These are phyloP conservation scores for Penicillium hordei DNA, from an alignment of 2,329 filamentous ascomycete genomes.

Conservation along the genomic window DNA sequence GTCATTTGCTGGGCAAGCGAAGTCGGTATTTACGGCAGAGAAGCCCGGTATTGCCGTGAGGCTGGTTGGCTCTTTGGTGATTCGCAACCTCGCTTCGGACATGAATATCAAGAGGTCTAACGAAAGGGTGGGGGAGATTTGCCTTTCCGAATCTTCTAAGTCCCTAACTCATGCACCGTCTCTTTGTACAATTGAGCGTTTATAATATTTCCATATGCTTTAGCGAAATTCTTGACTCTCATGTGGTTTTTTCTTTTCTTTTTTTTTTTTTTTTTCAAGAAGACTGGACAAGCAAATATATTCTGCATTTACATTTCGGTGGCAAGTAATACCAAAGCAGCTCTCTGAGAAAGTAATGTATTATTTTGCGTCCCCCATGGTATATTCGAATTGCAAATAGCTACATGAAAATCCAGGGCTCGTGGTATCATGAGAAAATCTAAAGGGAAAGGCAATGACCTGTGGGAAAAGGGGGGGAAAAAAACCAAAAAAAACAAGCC, in stretches of 20 bases:
- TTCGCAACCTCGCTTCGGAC: constrained; percentile 14
- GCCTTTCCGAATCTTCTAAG: neutral
- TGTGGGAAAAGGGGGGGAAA: neutral
- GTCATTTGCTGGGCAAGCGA: constrained; percentile 96
- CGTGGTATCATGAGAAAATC: constrained; percentile 36
- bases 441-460: constrained; percentile 9
- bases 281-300: neutral
- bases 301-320: neutral
- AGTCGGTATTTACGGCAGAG: constrained; percentile 61
- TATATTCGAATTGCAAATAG: constrained; percentile 23
- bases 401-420: constrained; percentile 25
- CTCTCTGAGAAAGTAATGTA: neutral
- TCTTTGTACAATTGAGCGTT: constrained; percentile 3
- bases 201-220: neutral
- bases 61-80: constrained; percentile 85
- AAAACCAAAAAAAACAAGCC: neutral
- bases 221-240: neutral
- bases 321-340: neutral
- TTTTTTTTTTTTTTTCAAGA: neutral
- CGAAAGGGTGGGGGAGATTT: neutral
- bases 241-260: neutral
- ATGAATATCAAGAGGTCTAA: constrained; percentile 22
- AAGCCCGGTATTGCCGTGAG: constrained; percentile 82
- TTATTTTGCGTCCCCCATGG: constrained; percentile 11
- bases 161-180: neutral